Conservation (phyloP, 169 alveolate genomes). For the Pseudocohnilembus persalinus region DNA sequence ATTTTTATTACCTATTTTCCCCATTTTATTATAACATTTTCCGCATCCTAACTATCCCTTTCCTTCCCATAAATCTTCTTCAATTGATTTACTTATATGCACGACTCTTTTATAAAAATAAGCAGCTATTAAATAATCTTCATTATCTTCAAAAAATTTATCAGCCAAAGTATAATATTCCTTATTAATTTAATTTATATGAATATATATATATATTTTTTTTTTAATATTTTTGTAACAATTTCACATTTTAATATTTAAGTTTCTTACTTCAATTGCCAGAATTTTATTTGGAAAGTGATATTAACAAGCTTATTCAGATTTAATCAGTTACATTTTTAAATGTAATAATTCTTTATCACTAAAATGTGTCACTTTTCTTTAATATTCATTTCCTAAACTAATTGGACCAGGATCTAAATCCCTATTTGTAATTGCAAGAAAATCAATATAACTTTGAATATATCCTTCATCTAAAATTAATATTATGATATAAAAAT, state of each 20-base stretch:
- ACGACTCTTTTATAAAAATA: slow-evolving; percentile 45
- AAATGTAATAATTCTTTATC: slow-evolving; percentile 32
- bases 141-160: slow-evolving; percentile 28
- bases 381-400: slow-evolving; percentile 1
- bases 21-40: slow-evolving; percentile 35
- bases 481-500: too few relatives aligned
- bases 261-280: slow-evolving; percentile 26
- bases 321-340: slow-evolving; percentile 27
- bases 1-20: slow-evolving; percentile 11
- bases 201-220: too few relatives aligned
- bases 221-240: too few relatives aligned
- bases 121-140: slow-evolving; percentile 32
- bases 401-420: slow-evolving; percentile 16
- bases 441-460: slow-evolving; percentile 64
- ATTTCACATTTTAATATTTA: too few relatives aligned
- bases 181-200: not conserved
- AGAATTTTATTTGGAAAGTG: slow-evolving; percentile 23
- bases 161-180: slow-evolving; percentile 45
- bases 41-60: slow-evolving; percentile 46
- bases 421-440: slow-evolving; percentile 54
- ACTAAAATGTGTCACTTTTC: slow-evolving; percentile 14
- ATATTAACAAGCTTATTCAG: slow-evolving; percentile 41
- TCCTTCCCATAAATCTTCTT: slow-evolving; percentile 23
- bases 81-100: slow-evolving; percentile 16
- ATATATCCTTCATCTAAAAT: slow-evolving; percentile 57